These are phyloP conservation scores for Cadophora luteo-olivacea DNA, from an alignment of 2,329 filamentous ascomycete genomes.

Conservation along the genomic window DNA sequence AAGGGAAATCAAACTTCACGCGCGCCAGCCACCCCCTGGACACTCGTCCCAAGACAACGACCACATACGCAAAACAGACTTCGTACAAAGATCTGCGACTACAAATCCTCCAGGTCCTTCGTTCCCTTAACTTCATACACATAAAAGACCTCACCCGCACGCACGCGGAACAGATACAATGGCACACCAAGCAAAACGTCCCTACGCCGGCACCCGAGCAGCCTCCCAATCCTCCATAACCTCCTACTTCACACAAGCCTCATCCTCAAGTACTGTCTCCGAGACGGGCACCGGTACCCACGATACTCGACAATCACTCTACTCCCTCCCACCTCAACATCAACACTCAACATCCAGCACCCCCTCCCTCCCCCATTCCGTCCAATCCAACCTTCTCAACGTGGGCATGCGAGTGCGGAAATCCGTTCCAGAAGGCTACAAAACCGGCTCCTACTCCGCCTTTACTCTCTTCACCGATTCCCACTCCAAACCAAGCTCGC, in stretches of 20 bases:
- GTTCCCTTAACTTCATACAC: not conserved
- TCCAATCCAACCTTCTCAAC: slow-evolving; percentile 84
- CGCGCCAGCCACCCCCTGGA: slow-evolving; percentile 21
- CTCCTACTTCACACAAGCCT: slow-evolving; percentile 52
- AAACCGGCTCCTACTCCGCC: slow-evolving; percentile 65
- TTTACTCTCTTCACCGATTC: slow-evolving; percentile 59
- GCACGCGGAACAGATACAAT: slow-evolving; percentile 26
- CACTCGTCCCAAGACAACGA: not conserved
- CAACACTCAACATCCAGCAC: slow-evolving; percentile 16
- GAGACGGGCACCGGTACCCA: not conserved
- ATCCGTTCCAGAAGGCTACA: slow-evolving; percentile 92
- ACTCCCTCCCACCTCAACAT: slow-evolving; percentile 45
- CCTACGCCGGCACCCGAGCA: slow-evolving; percentile 57
- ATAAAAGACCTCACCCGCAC: not conserved
- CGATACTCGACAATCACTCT: slow-evolving; percentile 41
- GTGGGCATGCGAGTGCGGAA: slow-evolving; percentile 97
- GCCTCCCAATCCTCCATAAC: slow-evolving; percentile 63
- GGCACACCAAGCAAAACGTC: slow-evolving; percentile 57
- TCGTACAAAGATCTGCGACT: not conserved
- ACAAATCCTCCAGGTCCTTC: not conserved
- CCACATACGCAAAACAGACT: slow-evolving; percentile 9
- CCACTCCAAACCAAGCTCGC: slow-evolving; percentile 34
- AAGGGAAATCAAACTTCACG: not conserved
- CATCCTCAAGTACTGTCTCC: slow-evolving; percentile 27
- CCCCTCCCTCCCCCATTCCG: slow-evolving; percentile 50